phyloP scores from a whole-genome alignment of 2,329 filamentous ascomycete genomes.

The Talaromyces sp. region DNA sequence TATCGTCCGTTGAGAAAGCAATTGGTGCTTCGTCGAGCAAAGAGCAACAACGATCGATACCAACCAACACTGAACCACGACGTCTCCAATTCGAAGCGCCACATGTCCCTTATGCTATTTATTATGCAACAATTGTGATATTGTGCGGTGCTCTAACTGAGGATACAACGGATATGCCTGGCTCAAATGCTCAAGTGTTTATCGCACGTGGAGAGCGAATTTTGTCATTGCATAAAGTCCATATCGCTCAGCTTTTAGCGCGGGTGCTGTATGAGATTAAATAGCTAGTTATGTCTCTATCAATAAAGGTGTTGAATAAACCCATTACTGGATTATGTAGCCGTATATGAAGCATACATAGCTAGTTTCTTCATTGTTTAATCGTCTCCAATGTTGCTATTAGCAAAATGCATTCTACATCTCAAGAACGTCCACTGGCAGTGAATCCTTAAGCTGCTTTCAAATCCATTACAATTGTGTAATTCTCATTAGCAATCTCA shows the following conservation, averaged over 20 bases:
- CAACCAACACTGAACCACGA: not conserved
- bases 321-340: no score
- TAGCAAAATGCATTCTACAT: no score
- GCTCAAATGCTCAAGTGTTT: not conserved
- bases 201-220: not conserved
- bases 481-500: no score
- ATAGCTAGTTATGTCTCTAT: not conserved
- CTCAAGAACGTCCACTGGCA: no score
- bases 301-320: no score
- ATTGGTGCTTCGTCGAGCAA: not conserved
- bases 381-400: no score
- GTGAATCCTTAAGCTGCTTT: no score
- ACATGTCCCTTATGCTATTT: not conserved
- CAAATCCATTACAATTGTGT: no score
- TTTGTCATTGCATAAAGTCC: not conserved
- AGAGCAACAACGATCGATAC: not conserved
- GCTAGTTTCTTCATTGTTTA: no score
- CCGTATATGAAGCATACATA: no score
- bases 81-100: not conserved
- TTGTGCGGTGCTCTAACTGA: not conserved
- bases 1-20: not conserved
- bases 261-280: not conserved
- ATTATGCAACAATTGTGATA: not conserved
- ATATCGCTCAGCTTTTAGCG: not conserved
- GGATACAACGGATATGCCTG: not conserved